Conservation (phyloP, 2,329 filamentous ascomycete genomes). For the Cladosporium cucumerinum region DNA sequence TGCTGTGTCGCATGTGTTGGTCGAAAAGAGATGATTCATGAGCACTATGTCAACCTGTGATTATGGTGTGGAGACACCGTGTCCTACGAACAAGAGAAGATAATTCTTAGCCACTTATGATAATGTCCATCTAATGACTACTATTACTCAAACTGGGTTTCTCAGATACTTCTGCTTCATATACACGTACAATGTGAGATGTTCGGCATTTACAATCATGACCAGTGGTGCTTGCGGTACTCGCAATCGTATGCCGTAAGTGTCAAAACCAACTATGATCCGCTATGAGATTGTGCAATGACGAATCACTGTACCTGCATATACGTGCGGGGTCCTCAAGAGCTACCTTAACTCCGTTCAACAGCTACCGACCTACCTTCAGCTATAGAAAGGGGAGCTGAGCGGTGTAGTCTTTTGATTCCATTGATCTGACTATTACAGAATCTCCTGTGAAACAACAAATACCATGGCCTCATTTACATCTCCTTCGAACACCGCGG, state of each 20-base stretch:
- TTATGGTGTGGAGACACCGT: not conserved
- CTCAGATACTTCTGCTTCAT: not conserved
- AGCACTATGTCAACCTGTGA: not conserved
- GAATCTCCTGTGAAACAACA: not conserved
- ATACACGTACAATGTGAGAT: not conserved
- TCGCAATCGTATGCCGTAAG: not conserved
- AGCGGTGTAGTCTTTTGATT: not conserved
- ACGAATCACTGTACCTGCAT: not conserved
- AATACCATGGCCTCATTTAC: not conserved
- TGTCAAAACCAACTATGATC: not conserved
- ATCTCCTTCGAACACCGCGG: conserved; percentile 31
- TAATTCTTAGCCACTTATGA: not conserved
- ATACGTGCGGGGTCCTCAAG: not conserved
- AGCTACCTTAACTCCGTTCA: not conserved
- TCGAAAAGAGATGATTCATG: not conserved
- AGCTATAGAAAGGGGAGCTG: not conserved
- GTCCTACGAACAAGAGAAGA: not conserved
- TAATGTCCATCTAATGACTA: conserved; percentile 1
- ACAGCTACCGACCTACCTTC: not conserved
- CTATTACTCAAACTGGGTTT: not conserved
- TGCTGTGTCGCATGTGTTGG: not conserved
- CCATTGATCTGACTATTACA: not conserved
- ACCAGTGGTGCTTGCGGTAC: not conserved
- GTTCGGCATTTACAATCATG: not conserved
- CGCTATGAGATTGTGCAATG: not conserved